Conservation (phyloP, 139 green algal genomes). For the Coelastrella sp. region DNA sequence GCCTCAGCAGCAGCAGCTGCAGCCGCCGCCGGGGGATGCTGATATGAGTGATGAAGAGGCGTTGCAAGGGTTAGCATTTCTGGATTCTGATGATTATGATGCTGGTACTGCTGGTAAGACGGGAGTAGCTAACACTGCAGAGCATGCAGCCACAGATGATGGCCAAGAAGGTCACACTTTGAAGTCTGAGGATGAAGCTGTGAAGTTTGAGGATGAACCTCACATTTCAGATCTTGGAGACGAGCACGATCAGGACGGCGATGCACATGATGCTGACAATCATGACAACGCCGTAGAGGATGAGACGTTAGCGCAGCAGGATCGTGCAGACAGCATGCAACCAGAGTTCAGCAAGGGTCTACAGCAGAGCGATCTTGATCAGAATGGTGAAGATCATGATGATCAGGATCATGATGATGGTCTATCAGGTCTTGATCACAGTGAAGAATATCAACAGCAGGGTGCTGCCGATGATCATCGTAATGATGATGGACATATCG, state of each 20-base stretch:
- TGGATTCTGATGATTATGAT: not conserved
- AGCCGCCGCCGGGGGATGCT: not conserved
- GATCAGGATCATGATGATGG: slow-evolving; percentile 1
- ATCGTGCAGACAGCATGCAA: not conserved
- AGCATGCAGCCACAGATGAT: not conserved
- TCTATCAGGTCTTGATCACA: not conserved
- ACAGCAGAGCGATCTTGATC: not conserved
- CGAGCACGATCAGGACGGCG: not conserved
- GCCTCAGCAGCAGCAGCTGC: slow-evolving; percentile 6
- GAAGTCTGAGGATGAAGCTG: slow-evolving; percentile 21
- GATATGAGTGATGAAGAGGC: slow-evolving; percentile 13
- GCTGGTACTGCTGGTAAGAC: no score
- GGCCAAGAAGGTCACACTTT: not conserved
- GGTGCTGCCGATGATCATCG: not conserved
- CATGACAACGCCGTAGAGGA: not conserved
- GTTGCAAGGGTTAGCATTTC: not conserved
- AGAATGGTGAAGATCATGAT: not conserved
- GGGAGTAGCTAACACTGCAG: no score
- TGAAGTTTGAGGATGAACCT: slow-evolving; percentile 11
- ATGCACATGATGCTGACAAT: not conserved
- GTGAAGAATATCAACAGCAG: not conserved
- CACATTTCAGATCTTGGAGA: not conserved
- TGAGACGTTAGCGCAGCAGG: not conserved
- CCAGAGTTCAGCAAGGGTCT: no score
- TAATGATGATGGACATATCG: no score